Evolutionary conservation across 331 rosid genomes (phyloP).

Genomic region (Acacia concinna): DNA sequence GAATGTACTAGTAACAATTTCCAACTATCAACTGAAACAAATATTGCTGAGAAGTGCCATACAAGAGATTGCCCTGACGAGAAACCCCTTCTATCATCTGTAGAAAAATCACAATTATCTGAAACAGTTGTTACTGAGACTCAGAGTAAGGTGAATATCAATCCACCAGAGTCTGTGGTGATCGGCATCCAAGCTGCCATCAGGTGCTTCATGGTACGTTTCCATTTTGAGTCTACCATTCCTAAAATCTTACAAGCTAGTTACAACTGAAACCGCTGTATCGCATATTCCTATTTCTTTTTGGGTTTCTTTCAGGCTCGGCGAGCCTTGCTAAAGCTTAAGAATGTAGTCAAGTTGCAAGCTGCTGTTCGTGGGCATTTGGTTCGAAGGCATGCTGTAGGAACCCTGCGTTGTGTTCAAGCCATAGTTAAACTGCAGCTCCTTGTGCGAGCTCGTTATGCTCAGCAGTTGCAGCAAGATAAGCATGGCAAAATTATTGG

Average conservation of each 20-base stretch:
- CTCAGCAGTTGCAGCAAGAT: slow-evolving; percentile 36
- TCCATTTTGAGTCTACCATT: slow-evolving; percentile 10
- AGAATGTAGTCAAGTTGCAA: slow-evolving; percentile 83
- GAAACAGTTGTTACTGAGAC: slow-evolving; percentile 42
- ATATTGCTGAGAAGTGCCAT: slow-evolving; percentile 52
- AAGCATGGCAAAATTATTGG: slow-evolving; percentile 29
- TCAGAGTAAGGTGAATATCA: slow-evolving; percentile 44
- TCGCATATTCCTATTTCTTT: not conserved
- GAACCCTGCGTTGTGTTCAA: slow-evolving; percentile 83
- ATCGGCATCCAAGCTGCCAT: slow-evolving; percentile 67
- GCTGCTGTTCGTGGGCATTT: slow-evolving; percentile 93
- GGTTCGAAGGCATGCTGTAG: slow-evolving; percentile 85
- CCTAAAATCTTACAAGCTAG: slow-evolving; percentile 9
- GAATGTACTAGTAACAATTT: slow-evolving; percentile 51
- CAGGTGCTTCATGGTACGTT: slow-evolving; percentile 72
- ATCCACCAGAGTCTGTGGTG: slow-evolving; percentile 52
- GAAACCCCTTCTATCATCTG: slow-evolving; percentile 54
- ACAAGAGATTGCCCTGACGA: slow-evolving; percentile 45
- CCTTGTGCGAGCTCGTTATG: slow-evolving; percentile 71
- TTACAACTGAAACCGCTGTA: not conserved
- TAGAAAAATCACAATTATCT: slow-evolving; percentile 41
- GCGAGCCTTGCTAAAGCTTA: slow-evolving; percentile 46
- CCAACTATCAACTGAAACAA: slow-evolving; percentile 46
- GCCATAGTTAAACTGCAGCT: slow-evolving; percentile 82
- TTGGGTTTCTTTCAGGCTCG: slow-evolving; percentile 55